A percentile compares a stretch with the other conserved stretches of the same genome.
phyloP scores from a whole-genome alignment of 306 rosid species.

The Malus sieversii region DNA sequence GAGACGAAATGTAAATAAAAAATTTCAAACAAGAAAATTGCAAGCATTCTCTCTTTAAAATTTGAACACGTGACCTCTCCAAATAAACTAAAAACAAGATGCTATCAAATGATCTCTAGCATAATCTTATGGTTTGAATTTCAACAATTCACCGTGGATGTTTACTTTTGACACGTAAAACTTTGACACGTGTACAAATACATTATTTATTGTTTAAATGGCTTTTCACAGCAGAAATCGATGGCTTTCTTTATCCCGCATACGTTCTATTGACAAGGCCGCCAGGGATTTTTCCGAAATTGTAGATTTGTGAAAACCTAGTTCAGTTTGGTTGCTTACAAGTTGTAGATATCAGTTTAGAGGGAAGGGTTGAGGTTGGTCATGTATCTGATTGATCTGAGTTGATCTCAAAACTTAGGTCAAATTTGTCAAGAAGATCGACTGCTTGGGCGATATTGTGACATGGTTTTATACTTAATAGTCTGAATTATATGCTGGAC shows the following conservation, averaged over 20 bases:
- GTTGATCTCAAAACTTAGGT: not conserved
- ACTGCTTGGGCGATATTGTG: not conserved
- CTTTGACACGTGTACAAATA: not conserved
- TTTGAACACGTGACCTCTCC: too few relatives aligned
- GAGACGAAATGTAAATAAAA: too few relatives aligned
- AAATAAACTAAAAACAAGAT: too few relatives aligned
- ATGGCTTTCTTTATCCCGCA: not conserved
- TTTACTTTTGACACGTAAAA: too few relatives aligned
- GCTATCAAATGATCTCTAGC: too few relatives aligned
- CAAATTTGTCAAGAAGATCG: not conserved
- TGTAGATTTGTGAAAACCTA: not conserved
- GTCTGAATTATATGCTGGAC: not conserved
- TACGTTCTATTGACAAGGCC: not conserved
- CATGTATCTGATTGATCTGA: not conserved
- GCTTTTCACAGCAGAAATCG: not conserved
- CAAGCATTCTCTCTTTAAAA: too few relatives aligned
- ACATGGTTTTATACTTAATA: not conserved
- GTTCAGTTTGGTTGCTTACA: not conserved
- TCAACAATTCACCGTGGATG: too few relatives aligned
- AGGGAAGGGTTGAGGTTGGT: not conserved
- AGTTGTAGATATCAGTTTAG: not conserved
- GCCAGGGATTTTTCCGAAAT: not conserved
- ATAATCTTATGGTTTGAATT: not conserved
- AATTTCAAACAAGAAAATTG: too few relatives aligned
- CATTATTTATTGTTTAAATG: not conserved